phyloP scores from a whole-genome alignment of 495 filamentous ascomycete species.

The Astrothelium macrocarpum region DNA sequence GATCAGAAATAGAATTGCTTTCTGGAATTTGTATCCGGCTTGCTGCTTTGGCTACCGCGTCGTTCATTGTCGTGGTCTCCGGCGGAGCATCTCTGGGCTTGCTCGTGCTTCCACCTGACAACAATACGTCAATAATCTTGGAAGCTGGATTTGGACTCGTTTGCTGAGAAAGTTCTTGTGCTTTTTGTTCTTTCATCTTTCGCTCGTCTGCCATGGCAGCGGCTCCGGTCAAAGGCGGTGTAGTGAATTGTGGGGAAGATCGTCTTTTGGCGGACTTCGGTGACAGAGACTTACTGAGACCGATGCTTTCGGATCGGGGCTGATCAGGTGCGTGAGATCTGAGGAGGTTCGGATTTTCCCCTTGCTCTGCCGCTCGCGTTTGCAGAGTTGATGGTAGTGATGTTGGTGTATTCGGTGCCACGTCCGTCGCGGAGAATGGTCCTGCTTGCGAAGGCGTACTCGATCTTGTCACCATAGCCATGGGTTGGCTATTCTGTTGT shows the following conservation, averaged over 20 bases:
- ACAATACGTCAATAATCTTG: constrained; percentile 43
- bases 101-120: constrained; percentile 46
- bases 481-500: background rate
- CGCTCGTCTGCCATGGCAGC: constrained; percentile 47
- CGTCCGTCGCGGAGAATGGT: constrained; percentile 23
- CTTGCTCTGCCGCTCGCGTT: background rate
- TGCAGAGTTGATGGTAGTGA: constrained; percentile 18
- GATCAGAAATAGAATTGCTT: constrained; percentile 24
- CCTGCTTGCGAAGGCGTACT: constrained; percentile 27
- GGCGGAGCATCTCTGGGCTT: constrained; percentile 38
- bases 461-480: constrained; percentile 9
- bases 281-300: constrained; percentile 10
- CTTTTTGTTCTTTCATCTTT: constrained; percentile 41
- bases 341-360: constrained; percentile 11
- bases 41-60: constrained; percentile 32
- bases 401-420: constrained; percentile 21
- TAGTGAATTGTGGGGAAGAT: constrained; percentile 39
- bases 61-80: constrained; percentile 32
- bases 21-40: constrained; percentile 35
- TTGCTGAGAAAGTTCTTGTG: constrained; percentile 33
- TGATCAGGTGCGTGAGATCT: constrained; percentile 1
- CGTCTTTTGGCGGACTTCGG: constrained; percentile 10
- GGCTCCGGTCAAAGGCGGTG: constrained; percentile 43
- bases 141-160: constrained; percentile 44
- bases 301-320: background rate